Evolutionary conservation across 306 rosid genomes (phyloP).

Genomic region (Comarum palustre): DNA sequence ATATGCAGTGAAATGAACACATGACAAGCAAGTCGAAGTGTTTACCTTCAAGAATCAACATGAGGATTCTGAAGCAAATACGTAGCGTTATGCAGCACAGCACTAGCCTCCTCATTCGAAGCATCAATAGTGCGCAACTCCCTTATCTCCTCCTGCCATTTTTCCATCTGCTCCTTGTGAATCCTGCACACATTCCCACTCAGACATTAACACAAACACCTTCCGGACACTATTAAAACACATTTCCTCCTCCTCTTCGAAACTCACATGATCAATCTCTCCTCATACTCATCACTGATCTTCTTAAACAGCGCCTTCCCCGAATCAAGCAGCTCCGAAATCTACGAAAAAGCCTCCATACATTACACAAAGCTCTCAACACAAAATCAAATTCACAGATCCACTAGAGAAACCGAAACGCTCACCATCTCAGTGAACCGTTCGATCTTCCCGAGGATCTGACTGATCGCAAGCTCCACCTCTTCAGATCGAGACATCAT

Average conservation of each 20-base stretch:
- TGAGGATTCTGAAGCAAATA: slow-evolving; percentile 55
- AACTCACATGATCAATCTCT: slow-evolving; percentile 65
- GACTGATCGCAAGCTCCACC: slow-evolving; percentile 59
- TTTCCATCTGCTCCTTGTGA: slow-evolving; percentile 68
- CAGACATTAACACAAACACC: background rate
- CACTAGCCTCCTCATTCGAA: slow-evolving; percentile 66
- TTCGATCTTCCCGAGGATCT: slow-evolving; percentile 62
- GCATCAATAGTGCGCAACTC: slow-evolving; percentile 59
- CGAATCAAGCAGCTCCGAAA: slow-evolving; percentile 72
- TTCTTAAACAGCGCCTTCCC: slow-evolving; percentile 68
- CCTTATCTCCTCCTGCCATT: slow-evolving; percentile 81
- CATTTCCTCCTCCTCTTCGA: background rate
- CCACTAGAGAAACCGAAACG: background rate
- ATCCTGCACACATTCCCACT: slow-evolving; percentile 41
- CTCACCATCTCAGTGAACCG: slow-evolving; percentile 72
- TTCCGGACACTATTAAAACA: background rate
- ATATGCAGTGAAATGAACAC: background rate
- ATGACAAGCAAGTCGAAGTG: background rate
- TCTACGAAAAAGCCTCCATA: slow-evolving; percentile 36
- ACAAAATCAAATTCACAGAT: background rate
- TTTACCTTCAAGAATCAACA: slow-evolving; percentile 44
- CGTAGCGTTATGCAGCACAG: slow-evolving; percentile 63
- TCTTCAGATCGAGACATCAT: slow-evolving; percentile 58
- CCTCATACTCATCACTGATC: slow-evolving; percentile 64
- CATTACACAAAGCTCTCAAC: background rate